These are phyloP conservation scores for Xylaria bambusicola DNA, from an alignment of 495 filamentous ascomycete species.

Conservation along the genomic window DNA sequence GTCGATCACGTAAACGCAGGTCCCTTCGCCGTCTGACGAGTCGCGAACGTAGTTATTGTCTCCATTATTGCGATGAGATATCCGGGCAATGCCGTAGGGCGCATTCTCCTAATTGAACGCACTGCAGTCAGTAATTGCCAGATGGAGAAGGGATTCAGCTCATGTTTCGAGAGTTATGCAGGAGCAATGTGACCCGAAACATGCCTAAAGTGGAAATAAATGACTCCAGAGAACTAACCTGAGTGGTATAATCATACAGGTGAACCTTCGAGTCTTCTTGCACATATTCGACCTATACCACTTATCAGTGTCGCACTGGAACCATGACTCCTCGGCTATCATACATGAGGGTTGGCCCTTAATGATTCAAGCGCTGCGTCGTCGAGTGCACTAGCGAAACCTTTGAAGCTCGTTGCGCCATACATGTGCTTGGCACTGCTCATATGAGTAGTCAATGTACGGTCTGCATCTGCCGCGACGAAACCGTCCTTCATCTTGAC, in stretches of 20 bases:
- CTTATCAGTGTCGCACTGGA: neutral
- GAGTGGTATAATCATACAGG: slow-evolving; percentile 9
- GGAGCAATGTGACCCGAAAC: too few relatives aligned
- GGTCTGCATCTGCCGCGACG: neutral
- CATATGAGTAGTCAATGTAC: neutral
- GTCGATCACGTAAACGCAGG: slow-evolving; percentile 57
- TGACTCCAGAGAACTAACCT: too few relatives aligned
- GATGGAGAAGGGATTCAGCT: too few relatives aligned
- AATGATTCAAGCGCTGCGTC: neutral
- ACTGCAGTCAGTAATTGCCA: too few relatives aligned
- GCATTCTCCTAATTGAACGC: slow-evolving; percentile 45
- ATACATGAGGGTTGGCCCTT: neutral
- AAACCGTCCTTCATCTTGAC: slow-evolving; percentile 11
- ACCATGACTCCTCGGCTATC: neutral
- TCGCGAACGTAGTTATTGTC: slow-evolving; percentile 57
- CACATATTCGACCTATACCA: neutral
- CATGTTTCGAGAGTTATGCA: too few relatives aligned
- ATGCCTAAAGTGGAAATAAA: too few relatives aligned
- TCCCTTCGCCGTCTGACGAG: slow-evolving; percentile 47
- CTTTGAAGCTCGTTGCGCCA: slow-evolving; percentile 1
- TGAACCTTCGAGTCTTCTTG: slow-evolving; percentile 6
- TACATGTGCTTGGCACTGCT: slow-evolving; percentile 2
- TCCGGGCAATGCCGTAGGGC: slow-evolving; percentile 56
- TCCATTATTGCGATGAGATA: slow-evolving; percentile 48
- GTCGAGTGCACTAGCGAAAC: neutral